Conservation (phyloP, 345 rosid species). For the Gossypium thurberi region DNA sequence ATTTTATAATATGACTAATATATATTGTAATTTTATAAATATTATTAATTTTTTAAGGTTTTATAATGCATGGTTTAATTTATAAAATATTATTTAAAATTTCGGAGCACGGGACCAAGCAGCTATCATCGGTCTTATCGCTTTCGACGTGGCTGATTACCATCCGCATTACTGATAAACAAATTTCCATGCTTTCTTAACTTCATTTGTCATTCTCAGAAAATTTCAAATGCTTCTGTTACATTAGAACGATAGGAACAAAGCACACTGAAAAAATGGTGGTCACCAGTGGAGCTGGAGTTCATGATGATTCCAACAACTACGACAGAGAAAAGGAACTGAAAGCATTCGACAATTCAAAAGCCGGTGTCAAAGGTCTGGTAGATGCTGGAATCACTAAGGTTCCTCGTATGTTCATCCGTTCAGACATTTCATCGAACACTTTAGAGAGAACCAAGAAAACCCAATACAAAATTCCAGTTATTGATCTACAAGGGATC, state of each 20-base stretch:
- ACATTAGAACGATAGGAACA: neutral
- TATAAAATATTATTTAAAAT: too few species aligned
- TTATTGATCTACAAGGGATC: slow-evolving; percentile 29
- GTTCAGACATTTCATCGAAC: neutral
- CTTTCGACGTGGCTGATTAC: neutral
- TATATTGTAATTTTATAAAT: too few species aligned
- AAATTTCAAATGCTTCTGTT: neutral
- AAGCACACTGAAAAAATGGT: neutral
- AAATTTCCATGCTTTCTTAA: neutral
- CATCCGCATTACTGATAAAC: neutral
- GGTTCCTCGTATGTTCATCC: slow-evolving; percentile 14
- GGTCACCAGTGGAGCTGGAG: slow-evolving; percentile 13
- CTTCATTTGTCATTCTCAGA: neutral
- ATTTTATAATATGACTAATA: too few species aligned
- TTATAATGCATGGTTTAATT: too few species aligned
- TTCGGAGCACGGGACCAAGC: neutral
- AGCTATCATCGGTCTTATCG: neutral
- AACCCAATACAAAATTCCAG: slow-evolving; percentile 18
- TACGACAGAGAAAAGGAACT: slow-evolving; percentile 2
- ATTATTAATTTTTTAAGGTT: too few species aligned
- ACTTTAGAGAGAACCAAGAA: neutral
- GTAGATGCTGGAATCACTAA: slow-evolving; percentile 6
- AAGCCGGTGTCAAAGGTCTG: slow-evolving; percentile 40
- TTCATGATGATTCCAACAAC: neutral
- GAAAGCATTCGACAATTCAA: slow-evolving; percentile 22